Evolutionary conservation across 1,139 yeast genomes (phyloP).

Genomic region (Diutina mesorugosa): DNA sequence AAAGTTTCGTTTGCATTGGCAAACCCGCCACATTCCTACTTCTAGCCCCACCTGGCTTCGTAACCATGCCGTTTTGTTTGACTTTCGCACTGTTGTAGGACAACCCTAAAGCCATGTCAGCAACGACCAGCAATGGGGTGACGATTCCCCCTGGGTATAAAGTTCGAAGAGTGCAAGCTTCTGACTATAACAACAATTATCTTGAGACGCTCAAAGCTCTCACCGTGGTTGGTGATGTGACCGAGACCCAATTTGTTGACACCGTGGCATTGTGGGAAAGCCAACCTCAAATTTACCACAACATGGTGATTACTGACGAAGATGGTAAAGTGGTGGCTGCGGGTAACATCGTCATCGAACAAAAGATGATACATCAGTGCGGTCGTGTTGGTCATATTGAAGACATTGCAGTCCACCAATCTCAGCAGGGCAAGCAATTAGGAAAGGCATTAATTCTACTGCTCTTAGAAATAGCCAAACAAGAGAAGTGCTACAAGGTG

Average conservation of each 20-base stretch:
- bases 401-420: slow-evolving; percentile 70
- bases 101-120: not conserved
- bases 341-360: slow-evolving; percentile 41
- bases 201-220: slow-evolving; percentile 25
- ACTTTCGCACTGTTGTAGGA: not conserved
- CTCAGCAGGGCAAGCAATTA: slow-evolving; percentile 74
- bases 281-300: slow-evolving; percentile 34
- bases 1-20: not conserved
- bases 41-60: not conserved
- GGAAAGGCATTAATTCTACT: slow-evolving; percentile 58
- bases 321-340: slow-evolving; percentile 34
- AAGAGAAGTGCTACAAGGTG: slow-evolving; percentile 70
- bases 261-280: slow-evolving; percentile 37
- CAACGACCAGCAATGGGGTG: slow-evolving; percentile 6
- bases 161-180: slow-evolving; percentile 30
- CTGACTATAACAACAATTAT: slow-evolving; percentile 38
- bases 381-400: slow-evolving; percentile 91
- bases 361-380: slow-evolving; percentile 60
- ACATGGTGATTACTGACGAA: slow-evolving; percentile 43
- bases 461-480: slow-evolving; percentile 46
- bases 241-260: slow-evolving; percentile 25
- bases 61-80: no score
- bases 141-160: slow-evolving; percentile 38
- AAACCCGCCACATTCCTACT: not conserved
- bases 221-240: slow-evolving; percentile 54